phyloP scores from a whole-genome alignment of 768 basidiomycete species.

The Lentinula sp. region DNA sequence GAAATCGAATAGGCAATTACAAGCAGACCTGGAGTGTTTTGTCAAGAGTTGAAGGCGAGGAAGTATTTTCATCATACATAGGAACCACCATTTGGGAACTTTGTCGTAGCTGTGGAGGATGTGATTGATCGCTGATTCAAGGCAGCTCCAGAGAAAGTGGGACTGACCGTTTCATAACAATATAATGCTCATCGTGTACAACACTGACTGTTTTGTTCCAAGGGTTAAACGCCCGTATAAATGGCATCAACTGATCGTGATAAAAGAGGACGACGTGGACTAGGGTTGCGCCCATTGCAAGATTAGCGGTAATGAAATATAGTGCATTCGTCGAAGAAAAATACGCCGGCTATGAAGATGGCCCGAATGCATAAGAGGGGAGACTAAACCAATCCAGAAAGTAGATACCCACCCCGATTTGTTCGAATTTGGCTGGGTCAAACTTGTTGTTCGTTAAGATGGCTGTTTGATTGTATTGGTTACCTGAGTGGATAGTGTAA shows the following conservation, averaged over 20 bases:
- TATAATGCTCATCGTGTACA: conserved; percentile 23
- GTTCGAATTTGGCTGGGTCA: conserved; percentile 15
- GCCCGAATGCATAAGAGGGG: background rate
- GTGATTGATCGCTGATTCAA: background rate
- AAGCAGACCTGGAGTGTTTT: background rate
- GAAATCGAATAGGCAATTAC: background rate
- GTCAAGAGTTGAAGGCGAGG: too few relatives aligned
- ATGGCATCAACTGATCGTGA: conserved; percentile 27
- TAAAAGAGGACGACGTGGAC: conserved; percentile 27
- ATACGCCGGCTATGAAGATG: conserved; percentile 19
- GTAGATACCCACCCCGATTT: conserved; percentile 7
- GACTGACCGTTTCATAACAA: conserved; percentile 9
- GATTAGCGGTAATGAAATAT: conserved; percentile 12
- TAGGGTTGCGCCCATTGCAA: conserved; percentile 14
- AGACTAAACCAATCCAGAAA: too few relatives aligned
- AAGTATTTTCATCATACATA: background rate
- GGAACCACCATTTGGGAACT: conserved; percentile 18
- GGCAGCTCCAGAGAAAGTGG: too few relatives aligned
- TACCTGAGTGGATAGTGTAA: conserved; percentile 14
- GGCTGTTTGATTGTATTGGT: conserved; percentile 20
- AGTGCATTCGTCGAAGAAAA: conserved; percentile 27
- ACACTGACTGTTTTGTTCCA: conserved; percentile 22
- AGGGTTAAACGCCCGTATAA: conserved; percentile 25
- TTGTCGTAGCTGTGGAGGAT: conserved; percentile 8
- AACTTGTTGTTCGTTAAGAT: conserved; percentile 20